phyloP scores from a whole-genome alignment of 345 rosid species.

The Camelina hispida region DNA sequence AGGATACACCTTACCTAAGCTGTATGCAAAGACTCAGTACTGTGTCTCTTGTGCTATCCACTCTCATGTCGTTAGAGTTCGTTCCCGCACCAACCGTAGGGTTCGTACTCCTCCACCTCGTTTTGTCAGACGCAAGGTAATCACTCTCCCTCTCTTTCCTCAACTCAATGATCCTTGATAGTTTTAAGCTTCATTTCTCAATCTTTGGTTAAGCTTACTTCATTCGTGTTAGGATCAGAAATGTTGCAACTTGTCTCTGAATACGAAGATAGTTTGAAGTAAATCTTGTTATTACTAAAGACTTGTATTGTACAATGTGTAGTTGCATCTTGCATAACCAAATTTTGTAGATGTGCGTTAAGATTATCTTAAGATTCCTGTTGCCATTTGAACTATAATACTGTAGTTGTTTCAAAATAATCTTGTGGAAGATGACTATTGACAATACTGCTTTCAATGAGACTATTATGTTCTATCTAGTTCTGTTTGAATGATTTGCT shows the following conservation, averaged over 20 bases:
- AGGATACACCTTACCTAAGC: conserved; percentile 78
- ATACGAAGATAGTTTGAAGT: background rate
- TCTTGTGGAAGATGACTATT: conserved; percentile 1
- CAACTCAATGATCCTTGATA: background rate
- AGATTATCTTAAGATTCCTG: background rate
- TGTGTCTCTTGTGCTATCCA: conserved; percentile 68
- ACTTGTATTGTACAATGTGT: background rate
- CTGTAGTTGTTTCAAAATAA: background rate
- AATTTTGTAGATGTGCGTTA: background rate
- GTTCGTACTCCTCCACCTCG: conserved; percentile 91
- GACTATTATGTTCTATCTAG: background rate
- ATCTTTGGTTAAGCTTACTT: background rate
- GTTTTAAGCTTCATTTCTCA: background rate
- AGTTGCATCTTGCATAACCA: background rate
- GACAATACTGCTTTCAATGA: background rate
- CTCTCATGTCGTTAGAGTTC: conserved; percentile 87
- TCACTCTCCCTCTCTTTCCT: background rate
- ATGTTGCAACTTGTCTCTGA: background rate
- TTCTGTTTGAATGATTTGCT: background rate
- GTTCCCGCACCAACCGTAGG: conserved; percentile 82
- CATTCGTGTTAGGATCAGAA: background rate
- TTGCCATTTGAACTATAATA: background rate
- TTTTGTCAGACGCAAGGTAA: conserved; percentile 84
- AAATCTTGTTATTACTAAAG: background rate
- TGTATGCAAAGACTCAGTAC: conserved; percentile 58